These are phyloP conservation scores for Cyanidioschyzon merolae DNA, from an alignment of 23 red algal species.

Conservation along the genomic window DNA sequence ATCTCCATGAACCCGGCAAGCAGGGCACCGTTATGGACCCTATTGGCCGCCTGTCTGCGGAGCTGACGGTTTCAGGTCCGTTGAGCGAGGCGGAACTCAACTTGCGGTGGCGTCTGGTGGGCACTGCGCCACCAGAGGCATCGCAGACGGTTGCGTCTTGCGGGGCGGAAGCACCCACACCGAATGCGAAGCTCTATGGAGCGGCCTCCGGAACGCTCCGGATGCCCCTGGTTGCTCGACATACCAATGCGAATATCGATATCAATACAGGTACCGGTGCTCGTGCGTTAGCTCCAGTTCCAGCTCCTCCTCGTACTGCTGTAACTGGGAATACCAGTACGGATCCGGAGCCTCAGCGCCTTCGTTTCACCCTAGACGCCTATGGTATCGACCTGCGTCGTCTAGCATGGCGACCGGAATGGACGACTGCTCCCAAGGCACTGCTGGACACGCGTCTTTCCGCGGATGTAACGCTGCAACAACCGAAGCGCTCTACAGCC, in stretches of 20 bases:
- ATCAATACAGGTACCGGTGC: too few species aligned
- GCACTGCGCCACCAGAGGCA: conserved; percentile 21
- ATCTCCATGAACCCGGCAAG: conserved; percentile 23
- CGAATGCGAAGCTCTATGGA: neutral
- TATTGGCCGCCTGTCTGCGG: conserved; percentile 33
- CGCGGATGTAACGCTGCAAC: neutral
- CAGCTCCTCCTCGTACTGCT: too few species aligned
- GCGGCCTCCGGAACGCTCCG: neutral
- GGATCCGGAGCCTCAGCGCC: neutral
- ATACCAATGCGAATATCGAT: too few species aligned
- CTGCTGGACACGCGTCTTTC: neutral
- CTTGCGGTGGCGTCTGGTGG: conserved; percentile 37
- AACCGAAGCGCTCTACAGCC: neutral
- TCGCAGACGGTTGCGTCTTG: neutral
- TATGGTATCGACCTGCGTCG: neutral
- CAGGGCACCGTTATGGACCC: conserved; percentile 16
- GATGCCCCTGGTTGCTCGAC: neutral
- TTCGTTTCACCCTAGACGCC: neutral
- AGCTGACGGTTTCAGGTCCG: conserved; percentile 42
- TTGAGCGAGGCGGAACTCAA: conserved; percentile 37
- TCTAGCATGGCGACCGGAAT: neutral
- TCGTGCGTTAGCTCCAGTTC: too few species aligned
- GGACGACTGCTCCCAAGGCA: neutral
- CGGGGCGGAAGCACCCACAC: neutral
- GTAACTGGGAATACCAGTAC: neutral